Evolutionary conservation across 164 flowering plant genomes (phyloP), one percentile per base, ranked within the genome.

Genomic region (Aristolochia californica): DNA sequence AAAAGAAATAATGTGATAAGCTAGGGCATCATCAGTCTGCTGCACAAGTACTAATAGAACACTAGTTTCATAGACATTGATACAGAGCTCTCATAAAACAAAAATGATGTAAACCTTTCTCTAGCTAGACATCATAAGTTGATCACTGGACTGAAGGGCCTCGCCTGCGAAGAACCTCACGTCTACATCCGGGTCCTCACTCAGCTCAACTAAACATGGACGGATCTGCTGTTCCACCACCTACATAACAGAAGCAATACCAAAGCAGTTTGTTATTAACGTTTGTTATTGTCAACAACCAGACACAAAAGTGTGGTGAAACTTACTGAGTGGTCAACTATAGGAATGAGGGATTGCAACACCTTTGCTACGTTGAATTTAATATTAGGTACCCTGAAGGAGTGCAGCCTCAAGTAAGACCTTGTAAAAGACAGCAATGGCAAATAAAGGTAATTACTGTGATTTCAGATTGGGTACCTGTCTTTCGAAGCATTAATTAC

Each of bases 361-460:
- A 91, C 98, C 78, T 91, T 88, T 0, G 95, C 98, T 52, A 86
- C 98, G 68, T 88, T 88, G 68, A 91, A 88, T 74, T 85, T 91
- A 68, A 91, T 85, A 70, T 91, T 88, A 38, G 96, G 95, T 34
- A 88, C 93, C 76, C 98, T 88, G 30, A 71, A 23, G 55, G 17
- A 1, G 13, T 22, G 40, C 21, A 57, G 5, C 30, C 12, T 49
- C 21, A 55, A 53, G 2, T 22, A 16, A 59, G 24, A 21, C 28
- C 14, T 45, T 45, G 8, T 15, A 58, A 20, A 60, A n/a, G 55
- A 15, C 23, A 17, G 23, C 48, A 49, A 38, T 38, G 11, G 13
- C 49, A 28, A 63, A 25, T 16, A n/a, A 22, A 49, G 20, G 27
- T 7, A 48, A 22, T 7, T 2, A 13, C 1, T n/a, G n/a, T n/a